A percentile compares a stretch with the other conserved stretches of the same genome.
These are phyloP conservation scores for Kodamaea anthophila DNA, from an alignment of 1,139 yeast genomes.

Conservation along the genomic window DNA sequence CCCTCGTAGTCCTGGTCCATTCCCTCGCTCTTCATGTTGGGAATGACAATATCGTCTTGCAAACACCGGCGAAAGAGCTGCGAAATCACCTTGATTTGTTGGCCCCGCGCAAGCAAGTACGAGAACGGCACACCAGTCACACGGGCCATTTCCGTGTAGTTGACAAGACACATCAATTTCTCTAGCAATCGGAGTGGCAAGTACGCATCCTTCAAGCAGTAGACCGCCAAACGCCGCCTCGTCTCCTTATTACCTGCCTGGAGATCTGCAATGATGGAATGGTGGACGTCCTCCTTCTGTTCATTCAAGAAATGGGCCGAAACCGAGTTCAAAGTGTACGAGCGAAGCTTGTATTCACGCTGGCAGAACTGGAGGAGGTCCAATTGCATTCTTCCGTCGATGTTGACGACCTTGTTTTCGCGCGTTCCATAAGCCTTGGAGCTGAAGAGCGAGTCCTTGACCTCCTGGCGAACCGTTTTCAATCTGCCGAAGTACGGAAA, in stretches of 20 bases:
- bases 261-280: slow-evolving; percentile 88
- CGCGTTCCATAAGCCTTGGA: slow-evolving; percentile 97
- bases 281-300: slow-evolving; percentile 97
- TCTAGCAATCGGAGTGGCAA: slow-evolving; percentile 83
- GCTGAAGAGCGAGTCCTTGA: slow-evolving; percentile 76
- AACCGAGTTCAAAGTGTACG: slow-evolving; percentile 92
- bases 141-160: slow-evolving; percentile 98
- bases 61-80: slow-evolving; percentile 91
- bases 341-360: slow-evolving; percentile 89
- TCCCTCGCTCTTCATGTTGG: slow-evolving; percentile 82
- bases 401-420: slow-evolving; percentile 84
- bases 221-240: slow-evolving; percentile 90
- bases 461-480: slow-evolving; percentile 60
- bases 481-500: slow-evolving; percentile 90
- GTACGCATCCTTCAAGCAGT: slow-evolving; percentile 94
- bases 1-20: slow-evolving; percentile 93
- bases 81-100: slow-evolving; percentile 94
- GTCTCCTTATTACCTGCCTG: slow-evolving; percentile 92
- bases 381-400: slow-evolving; percentile 93
- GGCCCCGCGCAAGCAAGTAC: slow-evolving; percentile 83
- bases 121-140: slow-evolving; percentile 98
- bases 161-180: slow-evolving; percentile 91
- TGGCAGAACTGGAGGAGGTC: slow-evolving; percentile 91
- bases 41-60: slow-evolving; percentile 79
- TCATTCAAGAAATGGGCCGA: slow-evolving; percentile 91